A percentile compares a stretch with the other conserved stretches of the same genome.
Evolutionary conservation across 441 rosid species (phyloP).

Genomic region (Iberis amara): DNA sequence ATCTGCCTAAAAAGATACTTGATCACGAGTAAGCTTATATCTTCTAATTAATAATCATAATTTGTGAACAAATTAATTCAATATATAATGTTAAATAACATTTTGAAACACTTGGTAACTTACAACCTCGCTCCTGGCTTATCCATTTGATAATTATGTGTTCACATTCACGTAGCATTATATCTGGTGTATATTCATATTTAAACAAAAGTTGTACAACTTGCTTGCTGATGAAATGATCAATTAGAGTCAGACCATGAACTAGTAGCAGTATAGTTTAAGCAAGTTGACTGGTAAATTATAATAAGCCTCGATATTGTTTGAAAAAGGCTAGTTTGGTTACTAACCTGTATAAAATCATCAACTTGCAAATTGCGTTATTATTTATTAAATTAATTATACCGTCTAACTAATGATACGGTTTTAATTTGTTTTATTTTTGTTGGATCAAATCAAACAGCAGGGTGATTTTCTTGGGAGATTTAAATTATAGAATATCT

Average conservation of each 20-base stretch:
- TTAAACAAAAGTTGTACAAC: slow-evolving; percentile 4
- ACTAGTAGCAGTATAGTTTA: slow-evolving; percentile 4
- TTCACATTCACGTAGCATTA: slow-evolving; percentile 2
- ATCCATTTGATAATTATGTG: not conserved
- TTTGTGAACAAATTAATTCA: no score
- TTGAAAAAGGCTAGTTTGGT: slow-evolving; percentile 17
- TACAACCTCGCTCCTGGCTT: no score
- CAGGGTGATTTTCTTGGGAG: slow-evolving; percentile 71
- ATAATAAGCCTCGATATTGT: slow-evolving; percentile 1
- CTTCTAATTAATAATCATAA: no score
- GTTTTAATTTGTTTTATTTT: not conserved
- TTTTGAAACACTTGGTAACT: not conserved
- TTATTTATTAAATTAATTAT: not conserved
- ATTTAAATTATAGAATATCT: slow-evolving; percentile 82
- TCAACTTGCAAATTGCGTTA: slow-evolving; percentile 11
- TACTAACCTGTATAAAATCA: slow-evolving; percentile 2
- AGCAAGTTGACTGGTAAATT: slow-evolving; percentile 11
- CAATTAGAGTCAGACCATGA: slow-evolving; percentile 7
- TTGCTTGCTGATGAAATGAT: slow-evolving; percentile 10
- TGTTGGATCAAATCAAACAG: slow-evolving; percentile 37
- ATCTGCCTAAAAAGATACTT: slow-evolving; percentile 62
- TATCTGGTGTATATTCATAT: not conserved
- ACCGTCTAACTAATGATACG: not conserved
- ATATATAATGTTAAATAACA: not conserved
- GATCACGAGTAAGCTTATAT: slow-evolving; percentile 68